These are phyloP conservation scores for Podospora tetraspora DNA, from an alignment of 495 filamentous ascomycete species.

Conservation along the genomic window DNA sequence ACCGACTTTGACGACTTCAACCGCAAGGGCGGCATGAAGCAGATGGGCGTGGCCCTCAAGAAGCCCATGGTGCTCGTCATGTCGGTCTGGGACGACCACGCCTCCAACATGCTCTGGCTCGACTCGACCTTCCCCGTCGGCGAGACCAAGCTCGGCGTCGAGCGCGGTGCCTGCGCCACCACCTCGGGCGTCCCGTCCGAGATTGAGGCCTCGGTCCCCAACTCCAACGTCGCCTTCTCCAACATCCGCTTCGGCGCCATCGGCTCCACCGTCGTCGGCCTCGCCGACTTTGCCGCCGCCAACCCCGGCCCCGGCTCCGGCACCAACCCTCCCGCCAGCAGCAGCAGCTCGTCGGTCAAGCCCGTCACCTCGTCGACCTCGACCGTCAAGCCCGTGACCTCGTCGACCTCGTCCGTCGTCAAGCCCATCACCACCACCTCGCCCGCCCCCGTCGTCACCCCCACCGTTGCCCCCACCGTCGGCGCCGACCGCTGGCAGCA, in stretches of 20 bases:
- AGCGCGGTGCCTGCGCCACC: conserved; percentile 63
- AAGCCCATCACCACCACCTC: conserved; percentile 15
- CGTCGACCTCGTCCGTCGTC: conserved; percentile 11
- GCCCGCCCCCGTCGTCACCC: conserved; percentile 11
- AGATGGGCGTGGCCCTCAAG: conserved; percentile 53
- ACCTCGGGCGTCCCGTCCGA: conserved; percentile 55
- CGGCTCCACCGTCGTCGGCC: conserved; percentile 51
- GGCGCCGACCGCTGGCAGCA: conserved; percentile 30
- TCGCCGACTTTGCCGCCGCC: conserved; percentile 12
- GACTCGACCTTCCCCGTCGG: conserved; percentile 67
- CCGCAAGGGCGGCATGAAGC: conserved; percentile 53
- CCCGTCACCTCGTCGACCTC: conserved; percentile 5
- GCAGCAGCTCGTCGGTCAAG: conserved; percentile 16
- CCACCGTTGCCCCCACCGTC: conserved; percentile 10
- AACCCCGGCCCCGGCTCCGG: conserved; percentile 15
- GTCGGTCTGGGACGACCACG: conserved; percentile 75
- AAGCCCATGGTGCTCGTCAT: conserved; percentile 70
- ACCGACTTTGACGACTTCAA: conserved; percentile 57
- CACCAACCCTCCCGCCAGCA: conserved; percentile 6
- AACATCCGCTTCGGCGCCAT: conserved; percentile 71
- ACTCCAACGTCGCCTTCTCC: conserved; percentile 51
- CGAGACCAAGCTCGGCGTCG: conserved; percentile 49
- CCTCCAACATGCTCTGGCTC: conserved; percentile 78
- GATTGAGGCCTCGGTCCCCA: conserved; percentile 51
- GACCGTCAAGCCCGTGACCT: conserved; percentile 3